These are phyloP conservation scores for Arthrobotrys iridis DNA, from an alignment of 2,329 filamentous ascomycete species.

Conservation along the genomic window DNA sequence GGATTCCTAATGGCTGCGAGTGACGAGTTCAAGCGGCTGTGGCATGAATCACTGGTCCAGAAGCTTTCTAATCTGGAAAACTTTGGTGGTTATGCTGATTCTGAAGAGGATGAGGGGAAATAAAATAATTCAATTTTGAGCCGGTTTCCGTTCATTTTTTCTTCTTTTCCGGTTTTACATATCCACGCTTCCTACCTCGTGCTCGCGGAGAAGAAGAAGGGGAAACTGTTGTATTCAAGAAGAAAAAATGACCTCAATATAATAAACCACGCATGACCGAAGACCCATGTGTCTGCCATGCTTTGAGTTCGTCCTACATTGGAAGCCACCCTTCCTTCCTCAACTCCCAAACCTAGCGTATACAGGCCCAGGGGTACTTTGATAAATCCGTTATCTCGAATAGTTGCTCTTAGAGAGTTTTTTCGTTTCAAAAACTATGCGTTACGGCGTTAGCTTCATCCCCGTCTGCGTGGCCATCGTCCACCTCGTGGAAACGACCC, in stretches of 20 bases:
- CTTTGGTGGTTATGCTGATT: slow-evolving; percentile 9
- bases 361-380: neutral
- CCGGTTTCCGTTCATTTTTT: slow-evolving; percentile 3
- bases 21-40: slow-evolving; percentile 48
- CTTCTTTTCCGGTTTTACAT: no score
- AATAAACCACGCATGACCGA: slow-evolving; percentile 10
- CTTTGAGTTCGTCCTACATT: neutral
- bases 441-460: slow-evolving; percentile 28
- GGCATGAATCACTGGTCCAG: slow-evolving; percentile 35
- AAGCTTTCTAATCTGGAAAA: slow-evolving; percentile 24
- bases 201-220: no score
- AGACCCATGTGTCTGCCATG: slow-evolving; percentile 8
- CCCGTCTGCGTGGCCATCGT: slow-evolving; percentile 33
- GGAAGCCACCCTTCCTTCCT: neutral
- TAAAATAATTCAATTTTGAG: slow-evolving; percentile 15
- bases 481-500: slow-evolving; percentile 11
- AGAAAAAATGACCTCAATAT: slow-evolving; percentile 17
- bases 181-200: slow-evolving; percentile 2
- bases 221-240: neutral
- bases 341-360: neutral
- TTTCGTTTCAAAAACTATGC: slow-evolving; percentile 19
- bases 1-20: slow-evolving; percentile 51
- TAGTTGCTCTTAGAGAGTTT: neutral
- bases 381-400: neutral
- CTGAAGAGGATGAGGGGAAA: neutral